These are phyloP conservation scores for Alternaria sp. DNA, from an alignment of 2,329 filamentous ascomycete species.

Conservation along the genomic window DNA sequence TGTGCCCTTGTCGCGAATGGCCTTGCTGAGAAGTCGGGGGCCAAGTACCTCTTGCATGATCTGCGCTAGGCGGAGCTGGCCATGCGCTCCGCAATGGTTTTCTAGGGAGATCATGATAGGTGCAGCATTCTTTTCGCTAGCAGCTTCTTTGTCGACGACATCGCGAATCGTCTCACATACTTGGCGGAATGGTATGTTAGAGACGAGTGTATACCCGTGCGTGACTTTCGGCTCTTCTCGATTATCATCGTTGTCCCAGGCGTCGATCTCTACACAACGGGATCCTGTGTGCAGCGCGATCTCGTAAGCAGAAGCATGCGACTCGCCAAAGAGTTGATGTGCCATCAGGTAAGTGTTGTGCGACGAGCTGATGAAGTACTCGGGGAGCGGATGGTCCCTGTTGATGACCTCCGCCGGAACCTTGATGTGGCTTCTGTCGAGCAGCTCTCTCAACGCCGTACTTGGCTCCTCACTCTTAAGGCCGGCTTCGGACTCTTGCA, in stretches of 20 bases:
- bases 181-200: conserved; percentile 68
- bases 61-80: conserved; percentile 67
- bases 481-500: conserved; percentile 59
- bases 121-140: conserved; percentile 57
- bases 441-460: conserved; percentile 58
- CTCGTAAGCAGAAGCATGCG: conserved; percentile 69
- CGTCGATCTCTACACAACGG: conserved; percentile 77
- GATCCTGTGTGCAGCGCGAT: conserved; percentile 69
- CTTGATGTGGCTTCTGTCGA: conserved; percentile 65
- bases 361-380: conserved; percentile 76
- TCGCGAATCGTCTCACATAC: conserved; percentile 73
- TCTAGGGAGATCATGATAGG: conserved; percentile 72
- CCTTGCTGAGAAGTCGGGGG: conserved; percentile 65
- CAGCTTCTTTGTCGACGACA: conserved; percentile 66
- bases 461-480: conserved; percentile 57
- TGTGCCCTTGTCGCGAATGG: conserved; percentile 65
- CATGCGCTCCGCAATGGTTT: conserved; percentile 69
- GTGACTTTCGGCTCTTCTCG: conserved; percentile 73
- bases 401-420: conserved; percentile 65
- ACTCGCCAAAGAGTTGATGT: conserved; percentile 72
- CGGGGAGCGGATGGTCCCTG: conserved; percentile 67
- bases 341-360: conserved; percentile 78
- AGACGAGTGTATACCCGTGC: conserved; percentile 73
- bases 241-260: conserved; percentile 71
- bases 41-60: conserved; percentile 73